A percentile compares a stretch with the other conserved stretches of the same genome.
phyloP scores from a whole-genome alignment of 1,139 yeast genomes.

The Arxiozyma bovina region DNA sequence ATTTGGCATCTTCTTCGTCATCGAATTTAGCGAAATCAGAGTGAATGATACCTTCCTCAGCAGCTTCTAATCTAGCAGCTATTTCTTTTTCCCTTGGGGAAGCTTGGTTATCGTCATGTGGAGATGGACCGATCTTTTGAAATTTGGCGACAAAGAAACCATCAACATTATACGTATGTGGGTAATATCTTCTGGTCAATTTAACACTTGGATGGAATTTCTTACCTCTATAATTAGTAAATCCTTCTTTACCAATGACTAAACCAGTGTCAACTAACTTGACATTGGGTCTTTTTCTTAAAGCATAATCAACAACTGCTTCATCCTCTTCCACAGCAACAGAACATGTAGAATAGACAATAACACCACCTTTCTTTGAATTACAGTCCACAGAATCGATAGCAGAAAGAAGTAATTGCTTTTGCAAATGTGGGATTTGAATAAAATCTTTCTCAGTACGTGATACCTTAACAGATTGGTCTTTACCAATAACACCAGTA shows the following conservation, averaged over 20 bases:
- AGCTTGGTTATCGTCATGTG: conserved; percentile 75
- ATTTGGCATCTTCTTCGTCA: conserved; percentile 61
- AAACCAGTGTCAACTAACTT: conserved; percentile 91
- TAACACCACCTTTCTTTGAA: conserved; percentile 85
- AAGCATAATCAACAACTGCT: conserved; percentile 95
- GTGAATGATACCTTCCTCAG: conserved; percentile 70
- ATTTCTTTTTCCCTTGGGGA: conserved; percentile 85
- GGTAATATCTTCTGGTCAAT: conserved; percentile 90
- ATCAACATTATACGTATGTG: conserved; percentile 96
- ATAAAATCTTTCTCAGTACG: conserved; percentile 95
- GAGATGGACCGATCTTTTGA: conserved; percentile 80
- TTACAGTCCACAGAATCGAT: conserved; percentile 94
- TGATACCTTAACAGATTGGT: conserved; percentile 85
- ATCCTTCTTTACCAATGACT: conserved; percentile 92
- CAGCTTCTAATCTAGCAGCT: conserved; percentile 63
- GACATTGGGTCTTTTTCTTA: conserved; percentile 93
- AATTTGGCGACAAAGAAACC: conserved; percentile 97
- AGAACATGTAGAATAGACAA: conserved; percentile 96
- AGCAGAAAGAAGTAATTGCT: conserved; percentile 85
- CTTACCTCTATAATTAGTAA: conserved; percentile 88
- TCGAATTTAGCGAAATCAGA: conserved; percentile 82
- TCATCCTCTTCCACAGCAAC: conserved; percentile 98
- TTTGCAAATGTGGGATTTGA: conserved; percentile 93
- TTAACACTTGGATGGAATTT: conserved; percentile 69
- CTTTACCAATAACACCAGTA: conserved; percentile 98